Evolutionary conservation across 2,329 filamentous ascomycete genomes (phyloP).

Genomic region (Ophiostoma ips): DNA sequence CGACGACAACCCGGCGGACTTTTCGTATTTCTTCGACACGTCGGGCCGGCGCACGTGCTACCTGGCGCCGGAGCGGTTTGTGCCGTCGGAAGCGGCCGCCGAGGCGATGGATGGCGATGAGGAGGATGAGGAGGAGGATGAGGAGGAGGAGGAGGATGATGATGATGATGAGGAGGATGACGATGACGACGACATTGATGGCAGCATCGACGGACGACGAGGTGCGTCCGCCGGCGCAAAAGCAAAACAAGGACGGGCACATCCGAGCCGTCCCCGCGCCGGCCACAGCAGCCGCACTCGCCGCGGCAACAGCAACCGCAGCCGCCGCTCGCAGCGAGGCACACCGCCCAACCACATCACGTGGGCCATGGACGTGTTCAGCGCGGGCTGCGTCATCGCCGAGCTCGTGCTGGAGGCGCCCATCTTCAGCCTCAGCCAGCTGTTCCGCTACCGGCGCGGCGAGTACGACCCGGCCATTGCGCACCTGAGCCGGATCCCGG

Average conservation of each 20-base stretch:
- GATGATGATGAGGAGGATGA: constrained; percentile 2
- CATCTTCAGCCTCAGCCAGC: constrained; percentile 92
- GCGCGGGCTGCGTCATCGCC: constrained; percentile 88
- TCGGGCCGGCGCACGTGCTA: constrained; percentile 89
- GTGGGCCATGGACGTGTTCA: constrained; percentile 99
- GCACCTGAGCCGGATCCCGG: constrained; percentile 73
- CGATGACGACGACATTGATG: background rate
- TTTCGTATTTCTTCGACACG: constrained; percentile 95
- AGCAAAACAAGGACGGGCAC: no score
- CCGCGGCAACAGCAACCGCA: background rate
- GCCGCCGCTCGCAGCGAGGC: background rate
- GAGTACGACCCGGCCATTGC: constrained; percentile 81
- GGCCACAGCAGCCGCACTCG: no score
- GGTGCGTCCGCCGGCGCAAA: background rate
- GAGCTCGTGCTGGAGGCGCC: constrained; percentile 90
- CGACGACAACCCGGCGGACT: constrained; percentile 93
- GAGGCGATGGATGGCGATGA: background rate
- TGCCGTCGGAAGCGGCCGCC: constrained; percentile 49
- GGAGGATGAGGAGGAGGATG: constrained; percentile 23
- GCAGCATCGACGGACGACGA: background rate
- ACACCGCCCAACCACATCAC: constrained; percentile 26
- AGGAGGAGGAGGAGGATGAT: constrained; percentile 38
- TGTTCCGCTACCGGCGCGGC: constrained; percentile 84
- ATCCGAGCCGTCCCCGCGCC: no score
- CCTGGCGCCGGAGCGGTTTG: constrained; percentile 83